A percentile compares a stretch with the other conserved stretches of the same genome.
phyloP scores from a whole-genome alignment of 2,329 filamentous ascomycete genomes.

The Penicillium sp. region DNA sequence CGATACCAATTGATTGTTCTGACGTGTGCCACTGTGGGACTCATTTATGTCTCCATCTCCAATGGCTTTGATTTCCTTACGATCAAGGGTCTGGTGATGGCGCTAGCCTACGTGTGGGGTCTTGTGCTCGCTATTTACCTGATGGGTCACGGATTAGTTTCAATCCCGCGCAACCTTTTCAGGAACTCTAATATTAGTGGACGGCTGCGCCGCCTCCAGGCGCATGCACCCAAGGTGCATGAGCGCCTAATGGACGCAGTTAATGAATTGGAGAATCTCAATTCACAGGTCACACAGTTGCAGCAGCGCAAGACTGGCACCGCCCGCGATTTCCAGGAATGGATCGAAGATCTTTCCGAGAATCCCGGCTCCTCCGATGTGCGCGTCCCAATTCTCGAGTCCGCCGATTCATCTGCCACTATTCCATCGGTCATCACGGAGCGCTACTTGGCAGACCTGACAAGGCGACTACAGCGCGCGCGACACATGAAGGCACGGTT shows the following conservation, averaged over 20 bases:
- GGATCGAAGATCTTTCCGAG: constrained; percentile 93
- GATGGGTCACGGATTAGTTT: constrained; percentile 95
- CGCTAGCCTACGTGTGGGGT: constrained; percentile 91
- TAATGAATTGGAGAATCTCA: constrained; percentile 73
- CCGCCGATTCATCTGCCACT: constrained; percentile 27
- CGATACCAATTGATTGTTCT: constrained; percentile 84
- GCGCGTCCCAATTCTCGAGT: constrained; percentile 41
- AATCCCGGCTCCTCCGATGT: constrained; percentile 67
- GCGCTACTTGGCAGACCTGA: constrained; percentile 87
- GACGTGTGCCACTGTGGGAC: constrained; percentile 64
- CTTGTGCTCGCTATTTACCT: constrained; percentile 89
- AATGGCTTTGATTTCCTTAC: constrained; percentile 70
- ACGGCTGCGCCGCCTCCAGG: constrained; percentile 71
- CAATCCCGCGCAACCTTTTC: constrained; percentile 78
- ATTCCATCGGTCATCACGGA: constrained; percentile 85
- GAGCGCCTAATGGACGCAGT: constrained; percentile 86
- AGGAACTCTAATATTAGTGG: constrained; percentile 74
- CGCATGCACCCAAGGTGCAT: constrained; percentile 74
- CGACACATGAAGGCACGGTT: constrained; percentile 81
- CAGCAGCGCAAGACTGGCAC: constrained; percentile 77
- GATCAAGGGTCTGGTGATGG: constrained; percentile 85
- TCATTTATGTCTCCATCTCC: constrained; percentile 78
- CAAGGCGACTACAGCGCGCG: constrained; percentile 75
- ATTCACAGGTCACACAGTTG: constrained; percentile 75
- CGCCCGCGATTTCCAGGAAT: constrained; percentile 74